phyloP scores from a whole-genome alignment of 768 basidiomycete genomes.

The Boletus rex-veris region DNA sequence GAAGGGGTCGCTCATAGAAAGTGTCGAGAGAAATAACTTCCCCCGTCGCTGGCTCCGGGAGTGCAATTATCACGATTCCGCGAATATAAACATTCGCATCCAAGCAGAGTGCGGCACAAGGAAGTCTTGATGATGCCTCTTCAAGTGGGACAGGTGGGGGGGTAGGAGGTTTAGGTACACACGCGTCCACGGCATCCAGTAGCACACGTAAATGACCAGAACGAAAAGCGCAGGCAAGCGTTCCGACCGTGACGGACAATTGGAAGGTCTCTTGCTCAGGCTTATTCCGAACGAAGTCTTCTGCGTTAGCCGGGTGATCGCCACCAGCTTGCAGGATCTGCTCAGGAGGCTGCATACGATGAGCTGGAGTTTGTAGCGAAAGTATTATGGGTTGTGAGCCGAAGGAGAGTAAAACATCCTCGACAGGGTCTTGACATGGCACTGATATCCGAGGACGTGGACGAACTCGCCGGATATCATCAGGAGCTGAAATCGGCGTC shows the following conservation, averaged over 20 bases:
- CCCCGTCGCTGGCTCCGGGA: constrained; percentile 30
- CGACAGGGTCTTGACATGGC: constrained; percentile 18
- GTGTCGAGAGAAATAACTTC: constrained; percentile 18
- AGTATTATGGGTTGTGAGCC: constrained; percentile 60
- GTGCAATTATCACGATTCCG: constrained; percentile 46
- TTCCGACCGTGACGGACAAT: constrained; percentile 44
- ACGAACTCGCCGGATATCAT: constrained; percentile 1
- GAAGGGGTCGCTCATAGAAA: constrained; percentile 60
- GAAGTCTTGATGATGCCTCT: constrained; percentile 9
- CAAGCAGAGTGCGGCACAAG: constrained; percentile 30
- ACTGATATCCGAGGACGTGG: constrained; percentile 7
- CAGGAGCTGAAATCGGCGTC: background rate
- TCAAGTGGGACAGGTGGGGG: constrained; percentile 13
- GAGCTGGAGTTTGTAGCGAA: constrained; percentile 47
- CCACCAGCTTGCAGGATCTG: background rate
- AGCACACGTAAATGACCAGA: constrained; percentile 56
- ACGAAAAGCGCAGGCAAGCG: constrained; percentile 52
- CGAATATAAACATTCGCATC: constrained; percentile 37
- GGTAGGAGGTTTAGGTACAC: constrained; percentile 24
- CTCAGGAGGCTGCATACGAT: constrained; percentile 12
- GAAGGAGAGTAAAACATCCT: constrained; percentile 57
- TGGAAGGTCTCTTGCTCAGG: constrained; percentile 32
- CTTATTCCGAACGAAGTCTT: constrained; percentile 3
- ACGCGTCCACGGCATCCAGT: constrained; percentile 38
- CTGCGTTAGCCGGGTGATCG: constrained; percentile 6